phyloP scores from a whole-genome alignment of 129 eudicot species.

The Centella asiatica region DNA sequence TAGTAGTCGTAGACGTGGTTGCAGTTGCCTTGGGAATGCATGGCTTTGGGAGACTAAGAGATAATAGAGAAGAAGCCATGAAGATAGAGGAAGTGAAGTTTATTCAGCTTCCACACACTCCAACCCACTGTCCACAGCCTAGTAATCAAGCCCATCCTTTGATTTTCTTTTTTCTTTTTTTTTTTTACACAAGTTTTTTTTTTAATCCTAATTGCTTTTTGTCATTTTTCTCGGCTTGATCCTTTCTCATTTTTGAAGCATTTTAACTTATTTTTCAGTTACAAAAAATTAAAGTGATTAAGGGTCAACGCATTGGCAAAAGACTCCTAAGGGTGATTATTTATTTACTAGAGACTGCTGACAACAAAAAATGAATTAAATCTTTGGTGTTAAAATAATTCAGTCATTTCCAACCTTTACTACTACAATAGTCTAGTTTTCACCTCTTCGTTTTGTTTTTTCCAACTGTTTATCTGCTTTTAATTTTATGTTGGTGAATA shows the following conservation, averaged over 20 bases:
- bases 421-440: no score
- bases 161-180: background rate
- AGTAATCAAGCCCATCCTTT: background rate
- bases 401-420: no score
- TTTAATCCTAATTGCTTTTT: background rate
- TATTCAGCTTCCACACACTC: slow-evolving; percentile 8
- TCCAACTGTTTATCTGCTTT: no score
- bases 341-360: no score
- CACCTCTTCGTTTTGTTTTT: no score
- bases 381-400: no score
- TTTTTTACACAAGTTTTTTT: no score
- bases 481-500: no score
- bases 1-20: slow-evolving; percentile 22
- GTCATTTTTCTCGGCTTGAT: background rate
- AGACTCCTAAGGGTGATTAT: no score
- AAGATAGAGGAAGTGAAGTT: slow-evolving; percentile 5
- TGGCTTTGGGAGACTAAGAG: slow-evolving; percentile 58
- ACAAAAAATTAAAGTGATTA: background rate
- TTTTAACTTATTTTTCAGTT: background rate
- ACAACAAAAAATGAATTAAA: no score
- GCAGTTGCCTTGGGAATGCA: slow-evolving; percentile 26
- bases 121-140: slow-evolving; percentile 4
- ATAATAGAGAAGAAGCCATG: slow-evolving; percentile 66
- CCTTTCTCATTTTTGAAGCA: background rate
- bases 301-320: no score